Evolutionary conservation across 2,329 filamentous ascomycete species (phyloP).

Genomic region (Trichophyton equinum): DNA sequence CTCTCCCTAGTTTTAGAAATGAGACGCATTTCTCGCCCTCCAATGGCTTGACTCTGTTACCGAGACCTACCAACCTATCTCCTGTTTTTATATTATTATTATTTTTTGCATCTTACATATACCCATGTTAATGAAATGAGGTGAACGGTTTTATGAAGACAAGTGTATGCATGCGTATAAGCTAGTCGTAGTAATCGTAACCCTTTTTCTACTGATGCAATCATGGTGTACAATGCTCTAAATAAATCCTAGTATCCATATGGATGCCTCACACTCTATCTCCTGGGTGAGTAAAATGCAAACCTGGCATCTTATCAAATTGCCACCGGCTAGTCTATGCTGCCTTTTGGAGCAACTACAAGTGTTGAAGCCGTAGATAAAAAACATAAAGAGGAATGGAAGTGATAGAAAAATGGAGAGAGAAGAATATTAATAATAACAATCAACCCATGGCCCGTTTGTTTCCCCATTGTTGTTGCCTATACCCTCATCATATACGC

Average conservation of each 20-base stretch:
- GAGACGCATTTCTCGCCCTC: slow-evolving; percentile 1
- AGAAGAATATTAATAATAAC: neutral
- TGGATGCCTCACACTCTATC: neutral
- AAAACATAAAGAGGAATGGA: neutral
- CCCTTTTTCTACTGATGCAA: neutral
- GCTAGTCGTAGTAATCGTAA: neutral
- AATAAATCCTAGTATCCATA: neutral
- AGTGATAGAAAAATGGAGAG: neutral
- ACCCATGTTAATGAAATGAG: slow-evolving; percentile 4
- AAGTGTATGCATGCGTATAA: neutral
- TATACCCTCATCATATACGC: neutral
- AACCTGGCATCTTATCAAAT: neutral
- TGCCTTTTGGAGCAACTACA: neutral
- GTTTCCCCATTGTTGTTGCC: neutral
- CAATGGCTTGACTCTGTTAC: neutral
- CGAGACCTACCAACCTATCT: neutral
- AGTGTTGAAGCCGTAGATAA: neutral
- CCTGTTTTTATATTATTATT: neutral
- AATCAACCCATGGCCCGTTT: neutral
- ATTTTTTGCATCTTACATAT: slow-evolving; percentile 3
- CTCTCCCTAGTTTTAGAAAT: slow-evolving; percentile 4
- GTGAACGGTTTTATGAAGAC: slow-evolving; percentile 2
- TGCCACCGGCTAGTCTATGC: neutral
- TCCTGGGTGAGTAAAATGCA: neutral
- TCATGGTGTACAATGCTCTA: neutral